Evolutionary conservation across 1,284 basidiomycete species (phyloP), one percentile per base, ranked within the genome.

Genomic region (Baeospora myosura): DNA sequence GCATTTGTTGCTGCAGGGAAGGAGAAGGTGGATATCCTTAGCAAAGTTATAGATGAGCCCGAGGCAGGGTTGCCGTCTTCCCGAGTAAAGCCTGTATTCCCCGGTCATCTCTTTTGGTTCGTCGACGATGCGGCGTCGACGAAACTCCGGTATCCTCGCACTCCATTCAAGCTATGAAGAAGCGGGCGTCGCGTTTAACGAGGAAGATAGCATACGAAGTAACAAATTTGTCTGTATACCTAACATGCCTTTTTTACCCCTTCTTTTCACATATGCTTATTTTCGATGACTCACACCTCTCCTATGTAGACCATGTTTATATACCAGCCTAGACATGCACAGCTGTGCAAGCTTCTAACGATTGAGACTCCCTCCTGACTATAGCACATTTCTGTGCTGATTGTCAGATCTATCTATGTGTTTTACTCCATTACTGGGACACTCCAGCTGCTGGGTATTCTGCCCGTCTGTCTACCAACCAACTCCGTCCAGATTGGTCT

Each of bases 81-180:
- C 18, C 74, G 83, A 35, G 91, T 98, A 35, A 77, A 75, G 46
- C 92, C 88, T 1, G 76, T 73, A 4, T 72, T 73, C 43, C 91
- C 90, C 10, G 94, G 94, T 17, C 80, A 84, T 46, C 71, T 95
- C 14, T 92, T 81, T 62, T 96, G 91, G 91, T 95, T 95, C 62
- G 78, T 86, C 26, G 90, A 94, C 62, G 78, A 89, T 42, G 81
- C 80, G 5, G 91, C 92, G 1, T 72, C 79, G 5, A 68, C 63
- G 31, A 78, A 83, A 57, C 72, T 84, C 31, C 54, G 71, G 53
- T 84, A 78, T 55, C 57, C 70, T 8, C 69, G 63, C 58, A 71
- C 74, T 3, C 50, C 63, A 8, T 77, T 82, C 61, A 74, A 74
- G 56, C 54, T 80, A 44, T 82, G 23, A 47, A 18, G 20, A 31